These are phyloP conservation scores for Boletellus dicymbophilus DNA, from an alignment of 1,284 basidiomycete species.

Conservation along the genomic window DNA sequence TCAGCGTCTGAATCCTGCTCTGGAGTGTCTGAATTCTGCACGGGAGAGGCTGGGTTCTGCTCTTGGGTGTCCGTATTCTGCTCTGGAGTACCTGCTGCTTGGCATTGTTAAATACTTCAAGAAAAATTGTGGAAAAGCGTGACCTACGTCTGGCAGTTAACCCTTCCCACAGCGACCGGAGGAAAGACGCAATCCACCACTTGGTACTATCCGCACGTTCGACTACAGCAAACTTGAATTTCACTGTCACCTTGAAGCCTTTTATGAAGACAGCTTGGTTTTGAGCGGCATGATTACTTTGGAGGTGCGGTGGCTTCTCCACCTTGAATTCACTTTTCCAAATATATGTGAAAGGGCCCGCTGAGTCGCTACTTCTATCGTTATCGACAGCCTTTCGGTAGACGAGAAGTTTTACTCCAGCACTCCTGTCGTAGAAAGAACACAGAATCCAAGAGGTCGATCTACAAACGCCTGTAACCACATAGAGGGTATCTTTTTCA, in stretches of 20 bases:
- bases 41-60: no score
- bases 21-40: no score
- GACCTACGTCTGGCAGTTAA: background rate
- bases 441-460: constrained; percentile 9
- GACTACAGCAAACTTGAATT: background rate
- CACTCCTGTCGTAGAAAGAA: background rate
- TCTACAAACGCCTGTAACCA: constrained; percentile 12
- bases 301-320: no score
- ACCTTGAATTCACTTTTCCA: background rate
- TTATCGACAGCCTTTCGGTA: background rate
- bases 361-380: no score
- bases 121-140: no score
- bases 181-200: background rate
- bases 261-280: constrained; percentile 13
- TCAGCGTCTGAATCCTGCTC: no score
- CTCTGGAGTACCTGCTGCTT: no score
- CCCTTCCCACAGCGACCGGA: background rate
- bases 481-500: constrained; percentile 6
- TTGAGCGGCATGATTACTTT: no score
- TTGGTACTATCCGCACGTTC: background rate
- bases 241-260: constrained; percentile 12
- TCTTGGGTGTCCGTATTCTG: no score
- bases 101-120: no score
- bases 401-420: background rate
- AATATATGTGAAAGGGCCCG: background rate